Evolutionary conservation across 768 basidiomycete species (phyloP).

Genomic region (Tremella mesenterica): DNA sequence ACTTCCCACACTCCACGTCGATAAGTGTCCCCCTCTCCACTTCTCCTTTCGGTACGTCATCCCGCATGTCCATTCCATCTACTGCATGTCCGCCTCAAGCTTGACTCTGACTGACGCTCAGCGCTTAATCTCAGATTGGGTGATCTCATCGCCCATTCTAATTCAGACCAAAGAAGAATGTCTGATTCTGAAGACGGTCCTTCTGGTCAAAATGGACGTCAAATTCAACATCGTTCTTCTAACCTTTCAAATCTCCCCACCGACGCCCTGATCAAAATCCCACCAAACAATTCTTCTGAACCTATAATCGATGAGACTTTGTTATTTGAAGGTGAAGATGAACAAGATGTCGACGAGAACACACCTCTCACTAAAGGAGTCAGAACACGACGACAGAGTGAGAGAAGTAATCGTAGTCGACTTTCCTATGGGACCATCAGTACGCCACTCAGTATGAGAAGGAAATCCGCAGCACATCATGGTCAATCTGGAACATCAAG

Average conservation of each 20-base stretch:
- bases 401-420: conserved; percentile 4
- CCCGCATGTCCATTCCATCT: not conserved
- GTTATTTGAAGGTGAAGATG: conserved; percentile 23
- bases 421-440: conserved; percentile 16
- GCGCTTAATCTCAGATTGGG: conserved; percentile 40
- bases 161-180: conserved; percentile 26
- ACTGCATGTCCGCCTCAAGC: not conserved
- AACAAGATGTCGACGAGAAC: conserved; percentile 20
- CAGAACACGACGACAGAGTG: not conserved
- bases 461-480: not conserved
- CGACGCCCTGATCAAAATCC: conserved; percentile 16
- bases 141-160: conserved; percentile 33
- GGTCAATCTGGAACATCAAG: conserved; percentile 19
- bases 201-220: not conserved
- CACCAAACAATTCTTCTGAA: conserved; percentile 25
- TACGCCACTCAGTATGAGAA: conserved; percentile 12
- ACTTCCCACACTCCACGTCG: conserved; percentile 32
- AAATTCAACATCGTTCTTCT: too few species aligned
- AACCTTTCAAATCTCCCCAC: too few species aligned
- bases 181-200: conserved; percentile 4
- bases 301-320: conserved; percentile 24
- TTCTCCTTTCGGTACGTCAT: conserved; percentile 37
- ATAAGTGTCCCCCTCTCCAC: conserved; percentile 30
- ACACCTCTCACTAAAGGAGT: too few species aligned
- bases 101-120: conserved; percentile 4